Conservation (phyloP, 2,329 filamentous ascomycete species). For the Diaporthe caulivora region DNA sequence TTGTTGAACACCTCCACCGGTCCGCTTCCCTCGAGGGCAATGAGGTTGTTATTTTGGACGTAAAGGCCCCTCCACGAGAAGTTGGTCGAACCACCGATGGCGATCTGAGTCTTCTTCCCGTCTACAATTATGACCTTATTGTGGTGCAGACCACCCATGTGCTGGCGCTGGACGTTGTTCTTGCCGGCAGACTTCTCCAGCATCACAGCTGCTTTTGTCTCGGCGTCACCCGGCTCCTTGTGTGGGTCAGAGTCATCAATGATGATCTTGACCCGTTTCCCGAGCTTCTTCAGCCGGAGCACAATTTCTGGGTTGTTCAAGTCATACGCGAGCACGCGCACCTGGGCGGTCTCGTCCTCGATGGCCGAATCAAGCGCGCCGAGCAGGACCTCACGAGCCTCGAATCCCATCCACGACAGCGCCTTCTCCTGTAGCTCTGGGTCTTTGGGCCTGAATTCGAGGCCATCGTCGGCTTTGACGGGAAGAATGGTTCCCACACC, state of each 20-base stretch:
- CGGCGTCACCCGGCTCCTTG: constrained; percentile 32
- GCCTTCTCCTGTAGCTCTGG: constrained; percentile 41
- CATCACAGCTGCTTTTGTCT: constrained; percentile 41
- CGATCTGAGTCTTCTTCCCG: constrained; percentile 41
- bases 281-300: constrained; percentile 40
- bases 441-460: constrained; percentile 42
- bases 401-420: constrained; percentile 43
- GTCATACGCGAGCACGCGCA: constrained; percentile 42
- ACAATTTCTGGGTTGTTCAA: constrained; percentile 44
- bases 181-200: constrained; percentile 39
- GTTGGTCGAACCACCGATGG: constrained; percentile 42
- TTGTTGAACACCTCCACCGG: constrained; percentile 40
- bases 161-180: constrained; percentile 42
- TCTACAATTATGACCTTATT: constrained; percentile 42
- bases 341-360: constrained; percentile 41
- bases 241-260: constrained; percentile 42
- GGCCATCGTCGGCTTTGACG: constrained; percentile 40
- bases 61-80: constrained; percentile 43
- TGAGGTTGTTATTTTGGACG: constrained; percentile 43
- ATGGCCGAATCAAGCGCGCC: constrained; percentile 41
- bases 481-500: constrained; percentile 42
- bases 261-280: constrained; percentile 42
- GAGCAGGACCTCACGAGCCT: constrained; percentile 41
- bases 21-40: constrained; percentile 39
- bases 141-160: constrained; percentile 43